Base-by-base conservation (phyloP, 1,284 basidiomycete species). In the Trametes hirsuta region DNA sequence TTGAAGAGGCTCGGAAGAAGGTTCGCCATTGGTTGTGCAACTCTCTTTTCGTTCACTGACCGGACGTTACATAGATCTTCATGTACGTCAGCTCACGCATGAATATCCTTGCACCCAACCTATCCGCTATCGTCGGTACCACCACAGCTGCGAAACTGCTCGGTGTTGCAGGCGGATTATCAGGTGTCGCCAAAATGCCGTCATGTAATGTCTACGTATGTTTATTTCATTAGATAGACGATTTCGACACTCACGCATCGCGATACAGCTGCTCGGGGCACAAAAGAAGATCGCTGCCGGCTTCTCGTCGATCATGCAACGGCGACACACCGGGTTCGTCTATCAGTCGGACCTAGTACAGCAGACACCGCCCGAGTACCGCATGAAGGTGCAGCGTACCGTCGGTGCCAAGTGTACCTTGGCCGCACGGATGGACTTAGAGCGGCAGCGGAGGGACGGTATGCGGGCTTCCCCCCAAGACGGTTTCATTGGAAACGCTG, bases 31-130 rank as follows among this genome's bases (percentile, higher is more conserved):
- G 5, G 30, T 30, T 35, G 11, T 30, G 8, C 8, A 30, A 11
- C 10, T 59, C n/a, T 47, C 51, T 40, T 14, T 3, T n/a, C 11
- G 39, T 24, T n/a, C 36, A 37, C 36, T 50, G 4, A 47, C 22
- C 37, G 39, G 18, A 41, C 14, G 60, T 22, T 21, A 51, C 36
- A 0, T 70, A 94, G 87, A 99, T 99, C 68, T 95, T 99, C 78
- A 88, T 93, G 80, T 99, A 98, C 82, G 97, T 99, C 75, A 97
- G 97, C 81, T 97, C 95, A 71, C 87, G 97, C 75, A 99, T 99
- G 94, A 93, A 94, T 77, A 87, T 96, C 54, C 90, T 99, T 69
- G 96, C 97, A 62, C 97, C 97, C 66, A 99, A 99, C 76, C 87
- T 99, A 72, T 97, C 94, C 69, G 92, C 93, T 72, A 97, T 99